Conservation (phyloP, 305 asterid species). For the Stenogyne calaminthoides region DNA sequence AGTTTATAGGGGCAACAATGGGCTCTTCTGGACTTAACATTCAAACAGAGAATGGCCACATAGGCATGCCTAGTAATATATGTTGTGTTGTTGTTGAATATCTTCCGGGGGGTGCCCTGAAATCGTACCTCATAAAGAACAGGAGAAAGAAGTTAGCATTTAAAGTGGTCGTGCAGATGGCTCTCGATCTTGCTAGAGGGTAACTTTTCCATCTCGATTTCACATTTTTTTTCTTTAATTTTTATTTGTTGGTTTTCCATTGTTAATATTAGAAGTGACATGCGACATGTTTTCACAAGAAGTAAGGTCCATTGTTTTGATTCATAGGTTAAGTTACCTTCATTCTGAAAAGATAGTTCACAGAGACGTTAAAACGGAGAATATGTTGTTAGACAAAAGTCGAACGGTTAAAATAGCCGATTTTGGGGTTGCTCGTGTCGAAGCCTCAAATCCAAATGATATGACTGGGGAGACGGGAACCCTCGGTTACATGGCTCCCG, state of each 20-base stretch:
- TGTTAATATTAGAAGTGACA: background rate
- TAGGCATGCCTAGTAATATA: conserved; percentile 78
- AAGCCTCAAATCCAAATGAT: conserved; percentile 91
- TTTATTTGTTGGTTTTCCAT: background rate
- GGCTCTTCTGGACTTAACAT: conserved; percentile 79
- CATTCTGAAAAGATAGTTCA: conserved; percentile 86
- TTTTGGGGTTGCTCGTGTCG: conserved; percentile 94
- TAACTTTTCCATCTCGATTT: conserved; percentile 28
- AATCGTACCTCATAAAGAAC: conserved; percentile 76
- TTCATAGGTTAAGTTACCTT: conserved; percentile 78
- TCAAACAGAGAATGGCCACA: conserved; percentile 69
- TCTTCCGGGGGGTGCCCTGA: conserved; percentile 83
- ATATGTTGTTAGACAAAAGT: conserved; percentile 72
- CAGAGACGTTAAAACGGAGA: conserved; percentile 87
- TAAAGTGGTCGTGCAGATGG: conserved; percentile 79
- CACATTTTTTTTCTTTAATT: background rate
- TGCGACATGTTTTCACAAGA: background rate
- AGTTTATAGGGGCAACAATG: conserved; percentile 93
- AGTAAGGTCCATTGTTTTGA: conserved; percentile 16
- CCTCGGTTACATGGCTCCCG: conserved; percentile 97
- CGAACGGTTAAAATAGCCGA: conserved; percentile 86
- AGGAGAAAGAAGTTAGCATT: conserved; percentile 77
- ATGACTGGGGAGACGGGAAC: conserved; percentile 98
- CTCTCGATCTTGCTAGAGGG: conserved; percentile 94
- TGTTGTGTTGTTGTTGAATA: conserved; percentile 92